Base-by-base conservation (phyloP, 306 rosid species). In the Lathyrus oleraceus region DNA sequence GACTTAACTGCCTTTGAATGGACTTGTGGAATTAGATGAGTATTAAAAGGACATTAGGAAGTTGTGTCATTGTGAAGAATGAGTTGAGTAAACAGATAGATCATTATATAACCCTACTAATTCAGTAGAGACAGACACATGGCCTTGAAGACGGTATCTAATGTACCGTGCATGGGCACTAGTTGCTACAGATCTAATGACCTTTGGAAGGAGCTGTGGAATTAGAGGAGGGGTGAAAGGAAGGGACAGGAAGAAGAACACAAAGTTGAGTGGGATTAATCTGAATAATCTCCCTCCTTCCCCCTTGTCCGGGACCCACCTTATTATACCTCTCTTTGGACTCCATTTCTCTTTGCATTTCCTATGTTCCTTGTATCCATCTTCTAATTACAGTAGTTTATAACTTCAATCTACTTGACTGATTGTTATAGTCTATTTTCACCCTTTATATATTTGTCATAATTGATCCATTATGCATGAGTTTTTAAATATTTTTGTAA, bases 141-240 rank as follows among this genome's bases (percentile, higher is more conserved):
- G 15, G 44, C 39, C 12, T 25, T n/a, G 71, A 30, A 32, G 45
- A 61, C 4, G 2, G n/a, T 61, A 47, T 17, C 56, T 44, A 23
- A 23, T 7, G 56, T 23, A 20, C 12, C 38, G 39, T 54, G 64
- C 52, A 15, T 51, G 17, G 6, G 16, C 65, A 40, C 65, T 70
- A 40, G 30, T 27, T 28, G 35, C 57, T 44, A 27, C 45, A 43
- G 57, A 43, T 42, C 14, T 12, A 70, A n/a, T 16, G 4, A 9
- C 54, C 42, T 44, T 6, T 27, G 43, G 66, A 40, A 42, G 42
- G 56, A 70, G 16, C 43, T 57, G 53, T 57, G 17, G 64, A 57
- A 56, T 42, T 57, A 42, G 67, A 44, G 47, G 25, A 51, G 65
- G 45, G 67, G 44, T 71, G 11, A 71, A 57, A 25, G 57, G 11